A percentile compares a stretch with the other conserved stretches of the same genome.
Evolutionary conservation across 805 yeast species (phyloP).

Genomic region (Debaryomyces hansenii): DNA sequence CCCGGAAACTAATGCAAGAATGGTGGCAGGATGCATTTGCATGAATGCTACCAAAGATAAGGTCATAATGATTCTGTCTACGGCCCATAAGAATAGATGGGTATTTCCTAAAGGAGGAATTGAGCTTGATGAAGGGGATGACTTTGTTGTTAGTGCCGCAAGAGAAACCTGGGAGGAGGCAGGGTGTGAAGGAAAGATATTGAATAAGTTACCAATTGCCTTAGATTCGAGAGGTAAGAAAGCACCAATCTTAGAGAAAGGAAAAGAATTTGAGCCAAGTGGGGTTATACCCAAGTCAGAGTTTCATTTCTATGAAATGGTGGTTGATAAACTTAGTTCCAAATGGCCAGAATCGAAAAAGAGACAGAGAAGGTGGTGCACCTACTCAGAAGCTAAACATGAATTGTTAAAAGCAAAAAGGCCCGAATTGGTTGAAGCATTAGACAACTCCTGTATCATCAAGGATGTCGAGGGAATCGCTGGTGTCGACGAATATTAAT

Average conservation of each 20-base stretch:
- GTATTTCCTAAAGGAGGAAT: slow-evolving; percentile 96
- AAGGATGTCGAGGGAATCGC: slow-evolving; percentile 26
- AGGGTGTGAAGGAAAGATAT: slow-evolving; percentile 73
- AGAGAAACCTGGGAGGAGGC: slow-evolving; percentile 99
- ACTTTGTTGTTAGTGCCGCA: slow-evolving; percentile 54
- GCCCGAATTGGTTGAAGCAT: slow-evolving; percentile 66
- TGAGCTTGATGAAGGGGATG: slow-evolving; percentile 73
- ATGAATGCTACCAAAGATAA: slow-evolving; percentile 54
- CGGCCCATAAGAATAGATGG: slow-evolving; percentile 70
- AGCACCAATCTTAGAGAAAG: slow-evolving; percentile 34
- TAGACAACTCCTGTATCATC: slow-evolving; percentile 53
- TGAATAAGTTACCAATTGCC: slow-evolving; percentile 59
- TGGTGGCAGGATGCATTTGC: slow-evolving; percentile 92
- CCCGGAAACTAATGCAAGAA: slow-evolving; percentile 67
- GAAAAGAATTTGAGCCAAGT: slow-evolving; percentile 32
- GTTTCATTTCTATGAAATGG: slow-evolving; percentile 84
- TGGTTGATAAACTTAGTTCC: slow-evolving; percentile 51
- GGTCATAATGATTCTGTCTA: slow-evolving; percentile 78
- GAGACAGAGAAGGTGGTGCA: slow-evolving; percentile 76
- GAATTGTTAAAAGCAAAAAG: slow-evolving; percentile 58
- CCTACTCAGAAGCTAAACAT: slow-evolving; percentile 62
- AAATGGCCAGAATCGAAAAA: slow-evolving; percentile 74
- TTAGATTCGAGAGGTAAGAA: slow-evolving; percentile 51
- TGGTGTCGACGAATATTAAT: slow-evolving; percentile 7
- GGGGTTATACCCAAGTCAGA: slow-evolving; percentile 71